A percentile compares a stretch with the other conserved stretches of the same genome.
Conservation (phyloP, 2,329 filamentous ascomycete species). For the Ceratocystis destructans region DNA sequence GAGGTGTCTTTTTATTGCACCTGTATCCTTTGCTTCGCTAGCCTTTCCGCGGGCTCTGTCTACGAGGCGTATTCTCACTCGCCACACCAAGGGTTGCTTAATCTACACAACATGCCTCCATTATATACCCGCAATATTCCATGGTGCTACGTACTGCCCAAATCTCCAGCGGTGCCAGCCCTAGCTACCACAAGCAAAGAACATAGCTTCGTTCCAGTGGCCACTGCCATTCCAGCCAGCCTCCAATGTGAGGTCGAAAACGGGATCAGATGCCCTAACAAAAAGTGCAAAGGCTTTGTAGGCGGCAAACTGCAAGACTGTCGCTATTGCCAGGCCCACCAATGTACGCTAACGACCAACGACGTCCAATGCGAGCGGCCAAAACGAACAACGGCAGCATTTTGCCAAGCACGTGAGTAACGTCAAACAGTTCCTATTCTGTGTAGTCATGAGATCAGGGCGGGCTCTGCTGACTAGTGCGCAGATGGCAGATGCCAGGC, state of each 20-base stretch:
- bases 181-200: background rate
- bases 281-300: background rate
- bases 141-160: background rate
- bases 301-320: background rate
- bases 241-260: slow-evolving; percentile 10
- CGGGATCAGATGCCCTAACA: slow-evolving; percentile 11
- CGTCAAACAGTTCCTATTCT: background rate
- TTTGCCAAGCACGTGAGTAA: slow-evolving; percentile 16
- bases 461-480: background rate
- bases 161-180: background rate
- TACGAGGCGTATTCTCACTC: too few relatives aligned
- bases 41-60: background rate
- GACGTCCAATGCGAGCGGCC: slow-evolving; percentile 8
- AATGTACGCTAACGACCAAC: slow-evolving; percentile 9
- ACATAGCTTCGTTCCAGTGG: background rate
- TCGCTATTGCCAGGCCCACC: slow-evolving; percentile 9
- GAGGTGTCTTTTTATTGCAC: background rate
- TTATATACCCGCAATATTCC: background rate
- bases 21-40: background rate
- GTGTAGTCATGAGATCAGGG: background rate
- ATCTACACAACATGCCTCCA: background rate
- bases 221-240: background rate
- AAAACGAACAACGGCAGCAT: slow-evolving; percentile 7
- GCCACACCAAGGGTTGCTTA: background rate
- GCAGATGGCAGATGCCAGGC: slow-evolving; percentile 20